Evolutionary conservation across 1,284 basidiomycete species (phyloP).

Genomic region (Irpex sp.): DNA sequence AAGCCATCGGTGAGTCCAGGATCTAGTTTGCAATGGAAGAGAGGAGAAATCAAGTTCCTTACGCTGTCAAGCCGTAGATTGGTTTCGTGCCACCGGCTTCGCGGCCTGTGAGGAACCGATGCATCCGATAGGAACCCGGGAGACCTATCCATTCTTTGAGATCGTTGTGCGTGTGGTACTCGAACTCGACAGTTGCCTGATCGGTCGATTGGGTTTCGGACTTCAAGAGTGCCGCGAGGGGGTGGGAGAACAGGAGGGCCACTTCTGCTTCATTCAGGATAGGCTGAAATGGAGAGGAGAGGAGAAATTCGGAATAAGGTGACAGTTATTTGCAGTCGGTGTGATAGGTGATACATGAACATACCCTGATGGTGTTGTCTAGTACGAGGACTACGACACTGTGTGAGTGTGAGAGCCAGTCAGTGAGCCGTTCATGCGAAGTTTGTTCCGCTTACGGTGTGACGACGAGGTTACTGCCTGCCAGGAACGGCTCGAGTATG

Average conservation of each 20-base stretch:
- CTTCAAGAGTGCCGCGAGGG: constrained; percentile 70
- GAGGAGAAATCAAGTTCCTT: not conserved
- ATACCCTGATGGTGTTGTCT: constrained; percentile 63
- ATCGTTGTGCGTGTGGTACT: constrained; percentile 50
- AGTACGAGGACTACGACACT: constrained; percentile 82
- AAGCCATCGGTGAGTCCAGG: not conserved
- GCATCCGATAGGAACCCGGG: constrained; percentile 47
- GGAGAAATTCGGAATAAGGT: not conserved
- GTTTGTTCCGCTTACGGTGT: constrained; percentile 59
- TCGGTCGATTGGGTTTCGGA: constrained; percentile 60
- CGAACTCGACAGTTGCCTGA: constrained; percentile 25
- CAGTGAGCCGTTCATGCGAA: constrained; percentile 1
- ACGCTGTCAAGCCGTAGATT: constrained; percentile 82
- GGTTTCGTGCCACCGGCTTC: constrained; percentile 77
- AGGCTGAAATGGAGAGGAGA: constrained; percentile 43
- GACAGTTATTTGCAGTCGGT: not conserved
- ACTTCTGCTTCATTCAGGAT: constrained; percentile 80
- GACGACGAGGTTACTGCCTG: constrained; percentile 69
- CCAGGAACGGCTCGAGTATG: constrained; percentile 72
- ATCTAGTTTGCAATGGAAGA: not conserved
- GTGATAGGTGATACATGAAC: constrained; percentile 18
- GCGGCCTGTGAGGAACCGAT: constrained; percentile 78
- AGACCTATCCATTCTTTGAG: constrained; percentile 36
- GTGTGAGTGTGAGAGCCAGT: not conserved
- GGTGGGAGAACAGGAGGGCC: constrained; percentile 76